Evolutionary conservation across 2,329 filamentous ascomycete species (phyloP), one percentile per base, ranked within the genome.

Genomic region (Cladosporium sp.): DNA sequence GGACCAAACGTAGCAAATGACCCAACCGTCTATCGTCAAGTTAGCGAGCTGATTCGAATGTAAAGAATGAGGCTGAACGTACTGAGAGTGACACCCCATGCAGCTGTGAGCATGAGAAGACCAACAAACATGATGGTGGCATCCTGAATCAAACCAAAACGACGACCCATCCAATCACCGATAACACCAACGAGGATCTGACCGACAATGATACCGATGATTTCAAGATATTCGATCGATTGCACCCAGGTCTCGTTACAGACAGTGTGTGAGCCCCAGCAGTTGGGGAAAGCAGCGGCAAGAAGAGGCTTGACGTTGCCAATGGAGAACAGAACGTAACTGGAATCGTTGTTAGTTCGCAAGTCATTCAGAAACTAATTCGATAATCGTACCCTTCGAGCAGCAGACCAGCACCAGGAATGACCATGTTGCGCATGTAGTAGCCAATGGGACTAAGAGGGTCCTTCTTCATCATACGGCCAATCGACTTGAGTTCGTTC

Each of bases 271-370:
- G 55, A 57, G 8, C 53, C 53, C 92, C 92, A 97, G 75, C 92
- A 97, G 3, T 72, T 60, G 1, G 83, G 80, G 78, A 92, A 97
- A 5, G 83, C 81, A 29, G 80, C 77, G 54, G 81, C 70, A 65
- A 95, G 92, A 9, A 97, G 78, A 4, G 91, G 87, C 64, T 86
- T 83, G 57, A 97, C 75, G 69, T 95, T 96, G 52, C 92, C 92
- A 59, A 97, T 96, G 55, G 91, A 96, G 77, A 97, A 97, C 16
- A 97, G 80, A 36, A 96, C 91, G 65, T 96, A 97, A 61, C 89
- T 82, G 47, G 3, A 16, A 53, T 49, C 36, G 20, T 3, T n/a
- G 13, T 49, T 16, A 27, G 11, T 22, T n/a, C 15, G 6, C 2
- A 2, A n/a, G 7, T 13, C 30, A 12, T 27, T 27, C 19, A 35